A percentile compares a stretch with the other conserved stretches of the same genome.
Conservation (phyloP, 164 flowering plant genomes). For the grape (Vitis vinifera) region ASM3070453v1 NC_081808.1:10854001-10854500, state of each 20-base stretch:
- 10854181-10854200: conserved; percentile 66
- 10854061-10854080: conserved; percentile 45
- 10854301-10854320: conserved; percentile 56
- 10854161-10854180: conserved; percentile 50
- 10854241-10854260: conserved; percentile 60
- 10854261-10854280: conserved; percentile 57
- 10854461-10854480: conserved; percentile 65
- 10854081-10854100: conserved; percentile 63
- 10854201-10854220: conserved; percentile 74
- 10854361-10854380: conserved; percentile 61
- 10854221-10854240: conserved; percentile 54
- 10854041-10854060: conserved; percentile 60
- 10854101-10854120: conserved; percentile 58
- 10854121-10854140: conserved; percentile 51
- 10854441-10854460: conserved; percentile 53
- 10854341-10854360: conserved; percentile 72
- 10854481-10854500: conserved; percentile 42
- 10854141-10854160: conserved; percentile 55
- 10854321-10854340: conserved; percentile 43
- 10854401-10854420: conserved; percentile 60
- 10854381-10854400: conserved; percentile 49
- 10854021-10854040: conserved; percentile 53
- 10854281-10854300: conserved; percentile 53
- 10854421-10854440: conserved; percentile 70
- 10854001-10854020: conserved; percentile 62